These are phyloP conservation scores for Lanzia echinophila DNA, from an alignment of 2,329 filamentous ascomycete genomes.

Conservation along the genomic window DNA sequence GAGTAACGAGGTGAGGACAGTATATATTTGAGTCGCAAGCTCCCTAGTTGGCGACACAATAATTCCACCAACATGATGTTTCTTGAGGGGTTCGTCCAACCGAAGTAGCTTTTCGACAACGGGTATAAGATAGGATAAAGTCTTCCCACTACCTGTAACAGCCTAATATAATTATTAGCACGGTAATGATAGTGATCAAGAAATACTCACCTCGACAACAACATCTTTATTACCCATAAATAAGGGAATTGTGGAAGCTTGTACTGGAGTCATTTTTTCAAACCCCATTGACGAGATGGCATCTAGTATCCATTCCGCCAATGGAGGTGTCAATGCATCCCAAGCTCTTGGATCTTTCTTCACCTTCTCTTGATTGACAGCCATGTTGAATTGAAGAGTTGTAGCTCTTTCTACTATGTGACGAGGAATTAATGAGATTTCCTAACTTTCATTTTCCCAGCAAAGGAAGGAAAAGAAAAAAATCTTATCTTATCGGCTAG, in stretches of 20 bases:
- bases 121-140: conserved; percentile 77
- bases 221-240: conserved; percentile 89
- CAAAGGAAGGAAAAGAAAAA: neutral
- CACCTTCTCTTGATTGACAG: conserved; percentile 9
- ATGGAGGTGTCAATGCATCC: conserved; percentile 60
- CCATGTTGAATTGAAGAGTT: neutral
- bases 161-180: conserved; percentile 42
- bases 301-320: conserved; percentile 80
- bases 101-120: conserved; percentile 76
- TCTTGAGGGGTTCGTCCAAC: conserved; percentile 75
- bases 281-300: conserved; percentile 82
- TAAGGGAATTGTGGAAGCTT: conserved; percentile 82
- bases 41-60: conserved; percentile 92
- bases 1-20: conserved; percentile 69
- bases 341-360: conserved; percentile 51
- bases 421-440: neutral
- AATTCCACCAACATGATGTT: conserved; percentile 83
- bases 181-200: neutral
- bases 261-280: conserved; percentile 84
- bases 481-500: too few species aligned
- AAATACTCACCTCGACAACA: conserved; percentile 63
- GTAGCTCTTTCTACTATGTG: neutral
- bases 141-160: conserved; percentile 88
- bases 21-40: conserved; percentile 82
- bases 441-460: neutral